These are phyloP conservation scores for Solanum etuberosum DNA, from an alignment of 257 asterid genomes.

Conservation along the genomic window DNA sequence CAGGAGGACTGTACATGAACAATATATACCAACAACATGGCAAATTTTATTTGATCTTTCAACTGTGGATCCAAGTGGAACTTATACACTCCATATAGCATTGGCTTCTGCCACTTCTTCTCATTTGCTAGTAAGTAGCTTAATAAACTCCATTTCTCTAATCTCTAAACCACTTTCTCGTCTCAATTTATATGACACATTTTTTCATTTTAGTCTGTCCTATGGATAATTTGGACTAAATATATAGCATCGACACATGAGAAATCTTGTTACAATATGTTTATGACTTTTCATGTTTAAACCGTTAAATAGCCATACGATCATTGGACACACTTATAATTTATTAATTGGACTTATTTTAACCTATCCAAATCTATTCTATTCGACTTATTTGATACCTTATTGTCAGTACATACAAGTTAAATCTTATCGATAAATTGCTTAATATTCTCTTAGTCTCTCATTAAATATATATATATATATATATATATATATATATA, in stretches of 20 bases:
- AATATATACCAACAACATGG: slow-evolving; percentile 49
- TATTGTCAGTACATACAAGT: not conserved
- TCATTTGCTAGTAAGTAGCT: slow-evolving; percentile 26
- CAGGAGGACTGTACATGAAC: slow-evolving; percentile 5
- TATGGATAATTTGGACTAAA: not conserved
- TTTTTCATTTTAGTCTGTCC: no score
- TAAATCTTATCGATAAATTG: not conserved
- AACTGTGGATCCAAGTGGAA: slow-evolving; percentile 8
- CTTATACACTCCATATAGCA: slow-evolving; percentile 60
- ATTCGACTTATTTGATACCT: not conserved
- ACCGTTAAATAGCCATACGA: not conserved
- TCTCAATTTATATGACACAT: no score
- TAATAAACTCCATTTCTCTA: not conserved
- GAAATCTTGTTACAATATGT: not conserved
- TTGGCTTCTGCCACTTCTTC: slow-evolving; percentile 52
- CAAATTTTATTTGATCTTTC: slow-evolving; percentile 29
- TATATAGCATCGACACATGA: no score
- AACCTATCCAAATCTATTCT: not conserved
- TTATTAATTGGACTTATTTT: no score
- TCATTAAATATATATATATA: not conserved
- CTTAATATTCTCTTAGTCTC: not conserved
- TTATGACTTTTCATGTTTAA: not conserved
- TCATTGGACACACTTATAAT: not conserved
- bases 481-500: not conserved
- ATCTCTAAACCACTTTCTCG: no score